Evolutionary conservation across 2,329 filamentous ascomycete species (phyloP), one percentile per base, ranked within the genome.

Genomic region (Aspergillus sp.): DNA sequence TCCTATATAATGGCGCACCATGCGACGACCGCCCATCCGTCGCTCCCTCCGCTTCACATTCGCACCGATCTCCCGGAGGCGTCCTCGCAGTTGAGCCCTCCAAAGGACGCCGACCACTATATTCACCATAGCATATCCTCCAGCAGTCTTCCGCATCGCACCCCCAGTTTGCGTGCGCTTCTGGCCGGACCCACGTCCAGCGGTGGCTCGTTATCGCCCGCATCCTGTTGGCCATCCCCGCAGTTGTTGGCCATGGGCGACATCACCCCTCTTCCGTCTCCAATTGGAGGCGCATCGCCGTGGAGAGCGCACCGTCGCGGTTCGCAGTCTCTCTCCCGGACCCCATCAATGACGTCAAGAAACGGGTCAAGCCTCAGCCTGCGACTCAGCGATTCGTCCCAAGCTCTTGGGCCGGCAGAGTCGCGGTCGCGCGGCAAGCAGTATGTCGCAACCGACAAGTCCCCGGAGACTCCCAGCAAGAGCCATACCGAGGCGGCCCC

Each of bases 241-340:
- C 82, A 88, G 58, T 83, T 91, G 50, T 81, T 85, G 54, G 88
- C 88, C 43, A 87, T 91, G 84, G 85, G 86, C 56, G 87, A 91
- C 67, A 80, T 94, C 57, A 93, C 89, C 3, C 89, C 89, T 50
- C 75, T 94, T 31, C 89, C 89, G 2, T 93, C 89, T 19, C 89
- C 89, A 3, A 78, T 92, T 43, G 78, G 69, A 29, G 67, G 65
- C 16, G 58, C 58, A 4, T 65, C 68, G 20, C 64, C 71, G 19
- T 75, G 72, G 72, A 65, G 63, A 41, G 58, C 61, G 13, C 84
- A 87, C 62, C 88, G 86, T 1, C 83, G 78, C 77, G 29, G 70
- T 71, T 46, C 86, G 78, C 66, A 70, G 19, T 71, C 71, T 0
- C 58, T 74, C 19, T 76, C 75, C 11, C 70, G 75, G 14, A 73